These are phyloP conservation scores for Ceratocystis variospora DNA, from an alignment of 2,329 filamentous ascomycete genomes.

Conservation along the genomic window DNA sequence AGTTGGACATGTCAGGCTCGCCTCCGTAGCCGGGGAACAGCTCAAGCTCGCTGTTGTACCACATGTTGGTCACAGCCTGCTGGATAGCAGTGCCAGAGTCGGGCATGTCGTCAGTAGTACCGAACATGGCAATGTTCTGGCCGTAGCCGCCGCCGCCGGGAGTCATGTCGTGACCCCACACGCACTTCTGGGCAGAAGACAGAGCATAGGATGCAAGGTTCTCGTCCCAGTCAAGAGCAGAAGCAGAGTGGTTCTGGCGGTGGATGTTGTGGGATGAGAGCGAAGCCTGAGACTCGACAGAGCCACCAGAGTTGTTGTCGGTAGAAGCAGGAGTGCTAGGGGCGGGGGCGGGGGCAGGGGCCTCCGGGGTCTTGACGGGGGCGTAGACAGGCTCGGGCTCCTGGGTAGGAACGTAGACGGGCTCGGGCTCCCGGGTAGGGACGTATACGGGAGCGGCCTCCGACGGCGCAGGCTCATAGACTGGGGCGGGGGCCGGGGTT, in stretches of 20 bases:
- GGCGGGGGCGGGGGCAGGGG: constrained; percentile 7
- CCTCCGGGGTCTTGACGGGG: not conserved
- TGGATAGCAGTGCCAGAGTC: constrained; percentile 38
- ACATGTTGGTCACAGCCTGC: constrained; percentile 61
- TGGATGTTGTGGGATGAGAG: constrained; percentile 72
- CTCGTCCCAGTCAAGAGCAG: constrained; percentile 50
- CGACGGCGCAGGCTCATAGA: constrained; percentile 21
- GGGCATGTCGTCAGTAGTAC: constrained; percentile 29
- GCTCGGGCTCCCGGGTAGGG: constrained; percentile 1
- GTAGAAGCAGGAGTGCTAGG: constrained; percentile 5
- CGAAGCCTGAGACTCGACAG: constrained; percentile 28
- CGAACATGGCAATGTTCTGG: constrained; percentile 74
- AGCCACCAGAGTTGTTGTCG: constrained; percentile 19
- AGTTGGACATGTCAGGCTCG: constrained; percentile 45
- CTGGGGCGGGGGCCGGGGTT: constrained; percentile 20
- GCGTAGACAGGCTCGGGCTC: not conserved
- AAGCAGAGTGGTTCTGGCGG: constrained; percentile 66
- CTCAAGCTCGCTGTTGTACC: constrained; percentile 72
- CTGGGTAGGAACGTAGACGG: constrained; percentile 17
- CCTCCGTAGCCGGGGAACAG: constrained; percentile 47
- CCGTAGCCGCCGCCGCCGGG: constrained; percentile 56
- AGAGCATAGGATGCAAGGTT: constrained; percentile 50
- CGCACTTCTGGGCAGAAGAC: constrained; percentile 50
- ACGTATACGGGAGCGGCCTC: constrained; percentile 15
- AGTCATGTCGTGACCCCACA: constrained; percentile 59